These are phyloP conservation scores for Schwanniomyces etchellsii DNA, from an alignment of 1,139 yeast genomes.

Conservation along the genomic window DNA sequence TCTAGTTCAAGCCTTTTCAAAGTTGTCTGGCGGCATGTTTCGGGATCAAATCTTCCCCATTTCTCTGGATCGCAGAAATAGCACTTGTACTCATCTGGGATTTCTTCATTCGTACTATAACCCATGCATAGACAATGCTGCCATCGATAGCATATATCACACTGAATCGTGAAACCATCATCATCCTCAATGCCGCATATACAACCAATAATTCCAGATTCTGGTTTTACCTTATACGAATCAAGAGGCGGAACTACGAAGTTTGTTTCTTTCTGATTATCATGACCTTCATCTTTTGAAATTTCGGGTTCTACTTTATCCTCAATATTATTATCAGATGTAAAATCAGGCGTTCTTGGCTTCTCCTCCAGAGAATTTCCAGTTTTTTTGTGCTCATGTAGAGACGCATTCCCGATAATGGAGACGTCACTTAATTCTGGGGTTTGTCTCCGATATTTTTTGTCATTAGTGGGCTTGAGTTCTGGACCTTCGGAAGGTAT, in stretches of 20 bases:
- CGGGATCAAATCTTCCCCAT: constrained; percentile 49
- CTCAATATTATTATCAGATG: constrained; percentile 9
- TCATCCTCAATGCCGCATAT: constrained; percentile 86
- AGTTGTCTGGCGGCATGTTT: constrained; percentile 28
- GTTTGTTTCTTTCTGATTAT: constrained; percentile 1
- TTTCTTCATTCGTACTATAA: constrained; percentile 63
- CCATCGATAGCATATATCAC: constrained; percentile 90
- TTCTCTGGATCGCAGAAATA: constrained; percentile 62
- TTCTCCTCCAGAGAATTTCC: neutral
- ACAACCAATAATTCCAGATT: constrained; percentile 84
- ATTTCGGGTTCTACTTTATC: constrained; percentile 15
- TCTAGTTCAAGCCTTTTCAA: constrained; percentile 31
- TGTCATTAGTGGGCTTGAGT: constrained; percentile 2
- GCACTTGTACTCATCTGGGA: constrained; percentile 74
- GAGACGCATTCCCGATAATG: neutral
- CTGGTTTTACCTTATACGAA: constrained; percentile 64
- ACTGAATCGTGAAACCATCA: constrained; percentile 92
- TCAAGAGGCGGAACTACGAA: constrained; percentile 25
- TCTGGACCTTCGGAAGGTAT: neutral
- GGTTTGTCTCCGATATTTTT: neutral
- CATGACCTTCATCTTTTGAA: constrained; percentile 1
- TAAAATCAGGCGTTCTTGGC: neutral
- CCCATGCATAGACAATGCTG: constrained; percentile 91
- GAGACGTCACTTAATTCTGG: neutral
- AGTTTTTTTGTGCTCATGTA: neutral